These are phyloP conservation scores for Cyclotella atomus DNA, from an alignment of 108 stramenopile species.

Conservation along the genomic window DNA sequence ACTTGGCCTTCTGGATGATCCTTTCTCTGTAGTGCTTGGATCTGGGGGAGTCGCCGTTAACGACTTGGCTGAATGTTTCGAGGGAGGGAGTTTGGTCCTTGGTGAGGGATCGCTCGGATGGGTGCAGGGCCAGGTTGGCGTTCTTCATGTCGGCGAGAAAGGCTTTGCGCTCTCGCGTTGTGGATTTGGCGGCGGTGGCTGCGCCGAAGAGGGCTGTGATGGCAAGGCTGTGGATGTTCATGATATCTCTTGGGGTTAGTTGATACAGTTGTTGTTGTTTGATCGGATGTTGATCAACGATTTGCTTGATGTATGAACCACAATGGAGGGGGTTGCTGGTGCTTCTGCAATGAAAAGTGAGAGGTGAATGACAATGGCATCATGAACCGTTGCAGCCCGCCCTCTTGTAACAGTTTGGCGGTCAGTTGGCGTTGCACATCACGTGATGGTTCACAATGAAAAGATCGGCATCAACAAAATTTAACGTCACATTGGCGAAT, in stretches of 20 bases:
- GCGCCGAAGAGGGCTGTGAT: not conserved
- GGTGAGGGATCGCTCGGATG: not conserved
- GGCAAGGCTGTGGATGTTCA: not conserved
- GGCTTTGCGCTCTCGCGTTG: not conserved
- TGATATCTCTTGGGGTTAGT: not conserved
- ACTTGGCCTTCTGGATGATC: conserved; percentile 29
- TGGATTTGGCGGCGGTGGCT: not conserved
- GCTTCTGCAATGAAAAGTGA: too few relatives aligned
- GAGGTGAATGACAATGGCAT: too few relatives aligned
- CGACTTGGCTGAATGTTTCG: conserved; percentile 8
- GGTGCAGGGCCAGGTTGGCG: conserved; percentile 9
- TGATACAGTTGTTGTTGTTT: not conserved
- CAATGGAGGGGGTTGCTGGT: too few relatives aligned
- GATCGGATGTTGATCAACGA: not conserved
- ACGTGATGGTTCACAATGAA: too few relatives aligned
- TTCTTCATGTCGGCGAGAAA: conserved; percentile 23
- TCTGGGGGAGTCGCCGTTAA: conserved; percentile 21
- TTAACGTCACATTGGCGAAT: too few relatives aligned
- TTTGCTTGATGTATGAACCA: too few relatives aligned
- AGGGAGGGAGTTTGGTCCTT: conserved; percentile 19
- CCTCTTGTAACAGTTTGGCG: too few relatives aligned
- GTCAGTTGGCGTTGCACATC: too few relatives aligned
- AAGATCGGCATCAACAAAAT: too few relatives aligned
- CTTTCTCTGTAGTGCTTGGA: conserved; percentile 11
- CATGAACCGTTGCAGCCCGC: too few relatives aligned